Evolutionary conservation across 768 basidiomycete species (phyloP), one percentile per base, ranked within the genome.

Genomic region (Rhodosporidiobolus odoratus): DNA sequence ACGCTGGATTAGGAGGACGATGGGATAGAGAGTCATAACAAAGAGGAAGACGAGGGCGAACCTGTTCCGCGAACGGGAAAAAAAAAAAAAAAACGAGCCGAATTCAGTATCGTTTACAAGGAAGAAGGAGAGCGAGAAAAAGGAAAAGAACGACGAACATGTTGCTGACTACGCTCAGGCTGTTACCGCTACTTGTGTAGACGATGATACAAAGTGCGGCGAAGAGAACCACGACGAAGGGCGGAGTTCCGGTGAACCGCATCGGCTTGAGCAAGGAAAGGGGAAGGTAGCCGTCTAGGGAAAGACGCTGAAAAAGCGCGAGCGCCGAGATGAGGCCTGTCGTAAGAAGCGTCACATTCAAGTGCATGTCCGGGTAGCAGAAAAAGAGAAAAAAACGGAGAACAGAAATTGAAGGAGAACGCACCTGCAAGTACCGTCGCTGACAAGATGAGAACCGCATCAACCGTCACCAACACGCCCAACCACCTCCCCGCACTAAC

Each of bases 371-470:
- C 50, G 13, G 10, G 8, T 32, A 58, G 23, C n/a, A 56, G 56
- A 69, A 62, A 32, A 65, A 43, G 5, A 37, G 37, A 38, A 48
- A n/a, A n/a, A n/a, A n/a, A n/a, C n/a, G n/a, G n/a, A n/a, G n/a
- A n/a, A n/a, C n/a, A n/a, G n/a, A n/a, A n/a, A n/a, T n/a, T n/a
- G n/a, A n/a, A n/a, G n/a, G n/a, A n/a, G n/a, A 62, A 69, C 77
- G 70, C 74, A 83, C 89, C 88, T 48, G 88, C 86, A 13, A 90
- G 81, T 35, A 89, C 85, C 2, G 88, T 88, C 3, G 87, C 88
- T 65, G 86, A 87, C 4, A 90, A 82, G 21, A 89, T 89, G n/a
- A 88, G 77, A 54, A 87, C 82, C 5, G 88, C 87, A 73, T 91
- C 89, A 0, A 85, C 82, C 1, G 86, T 87, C 17, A 89, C 81